These are phyloP conservation scores for Hypoxylon sp. DNA, from an alignment of 2,329 filamentous ascomycete species.

Conservation along the genomic window DNA sequence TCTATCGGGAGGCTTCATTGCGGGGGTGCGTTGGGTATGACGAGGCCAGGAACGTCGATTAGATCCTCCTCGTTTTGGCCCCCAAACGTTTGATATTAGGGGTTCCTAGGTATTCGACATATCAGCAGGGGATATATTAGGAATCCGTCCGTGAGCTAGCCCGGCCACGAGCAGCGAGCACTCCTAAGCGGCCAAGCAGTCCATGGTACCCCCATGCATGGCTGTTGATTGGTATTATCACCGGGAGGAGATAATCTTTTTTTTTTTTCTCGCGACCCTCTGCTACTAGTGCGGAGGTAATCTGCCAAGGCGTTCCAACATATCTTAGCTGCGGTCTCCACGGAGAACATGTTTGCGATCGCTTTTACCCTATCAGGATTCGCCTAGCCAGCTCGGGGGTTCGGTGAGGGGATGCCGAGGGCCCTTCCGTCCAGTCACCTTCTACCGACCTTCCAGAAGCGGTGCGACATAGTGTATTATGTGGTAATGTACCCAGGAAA, in stretches of 20 bases:
- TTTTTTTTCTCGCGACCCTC: slow-evolving; percentile 31
- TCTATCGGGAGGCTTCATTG: slow-evolving; percentile 38
- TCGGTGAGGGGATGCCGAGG: slow-evolving; percentile 46
- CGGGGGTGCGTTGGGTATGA: slow-evolving; percentile 36
- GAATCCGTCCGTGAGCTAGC: slow-evolving; percentile 29
- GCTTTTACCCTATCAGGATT: slow-evolving; percentile 38
- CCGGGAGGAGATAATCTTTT: slow-evolving; percentile 34
- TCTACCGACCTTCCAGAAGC: slow-evolving; percentile 47
- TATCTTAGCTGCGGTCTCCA: slow-evolving; percentile 37
- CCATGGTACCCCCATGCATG: slow-evolving; percentile 27
- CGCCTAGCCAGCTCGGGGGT: slow-evolving; percentile 41
- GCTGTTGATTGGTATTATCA: slow-evolving; percentile 37
- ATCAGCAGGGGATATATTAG: slow-evolving; percentile 27
- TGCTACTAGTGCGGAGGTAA: slow-evolving; percentile 36
- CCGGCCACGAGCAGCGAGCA: slow-evolving; percentile 21
- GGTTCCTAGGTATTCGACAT: slow-evolving; percentile 30
- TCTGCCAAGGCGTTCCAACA: slow-evolving; percentile 35
- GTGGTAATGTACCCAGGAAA: slow-evolving; percentile 39
- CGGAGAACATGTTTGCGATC: slow-evolving; percentile 39
- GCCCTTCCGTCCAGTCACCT: slow-evolving; percentile 39
- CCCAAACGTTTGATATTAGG: slow-evolving; percentile 33
- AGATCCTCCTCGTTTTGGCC: slow-evolving; percentile 35
- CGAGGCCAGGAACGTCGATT: slow-evolving; percentile 33
- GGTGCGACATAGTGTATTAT: slow-evolving; percentile 34
- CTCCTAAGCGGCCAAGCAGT: slow-evolving; percentile 28